Evolutionary conservation across 208 protist genomes (phyloP), one percentile per base, ranked within the genome.

Genomic region (Herpetomonas samuelpessoai): DNA sequence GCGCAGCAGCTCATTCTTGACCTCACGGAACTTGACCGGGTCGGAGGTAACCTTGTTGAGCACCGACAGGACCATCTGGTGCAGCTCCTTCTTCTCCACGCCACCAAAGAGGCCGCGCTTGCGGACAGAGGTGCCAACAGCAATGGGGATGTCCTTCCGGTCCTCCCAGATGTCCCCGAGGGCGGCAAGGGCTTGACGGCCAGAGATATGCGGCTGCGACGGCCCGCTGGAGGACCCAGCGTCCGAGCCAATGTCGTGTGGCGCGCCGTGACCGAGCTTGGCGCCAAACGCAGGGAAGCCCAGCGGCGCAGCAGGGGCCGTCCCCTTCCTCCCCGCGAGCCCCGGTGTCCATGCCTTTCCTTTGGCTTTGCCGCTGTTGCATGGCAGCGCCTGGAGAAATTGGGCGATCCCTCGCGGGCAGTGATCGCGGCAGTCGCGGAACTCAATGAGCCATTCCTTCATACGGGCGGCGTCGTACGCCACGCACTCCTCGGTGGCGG

Each of bases 41-140:
- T 95, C 84, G 53, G 71, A 77, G 26, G 88, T 88, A 9, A 95
- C 88, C 58, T 88, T 84, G 71, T 95, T 95, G 24, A 95, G 85
- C 38, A 92, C 76, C 27, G 83, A 68, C 25, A 86, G 76, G 16
- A 95, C 88, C 71, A 83, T 79, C 29, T 91, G 80, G 25, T 90
- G 77, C 18, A 95, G 59, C 62, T 83, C 71, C 72, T 90, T 90
- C 55, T 72, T 68, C 57, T 76, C 77, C 39, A 75, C 79, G 7
- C 71, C 75, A 38, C 88, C 85, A 65, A 95, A 95, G 12, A 95
- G 67, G 21, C 88, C 85, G 41, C 83, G 74, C 18, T 67, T 62
- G 16, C 85, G 79, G 48, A 81, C 14, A 16, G 78, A 48, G 29
- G 22, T 66, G 31, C 63, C 58, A 6, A 95, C 68, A 7, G 76